Evolutionary conservation across 345 rosid species (phyloP), one percentile per base, ranked within the genome.

Genomic region (Toxicodendron radicans): DNA sequence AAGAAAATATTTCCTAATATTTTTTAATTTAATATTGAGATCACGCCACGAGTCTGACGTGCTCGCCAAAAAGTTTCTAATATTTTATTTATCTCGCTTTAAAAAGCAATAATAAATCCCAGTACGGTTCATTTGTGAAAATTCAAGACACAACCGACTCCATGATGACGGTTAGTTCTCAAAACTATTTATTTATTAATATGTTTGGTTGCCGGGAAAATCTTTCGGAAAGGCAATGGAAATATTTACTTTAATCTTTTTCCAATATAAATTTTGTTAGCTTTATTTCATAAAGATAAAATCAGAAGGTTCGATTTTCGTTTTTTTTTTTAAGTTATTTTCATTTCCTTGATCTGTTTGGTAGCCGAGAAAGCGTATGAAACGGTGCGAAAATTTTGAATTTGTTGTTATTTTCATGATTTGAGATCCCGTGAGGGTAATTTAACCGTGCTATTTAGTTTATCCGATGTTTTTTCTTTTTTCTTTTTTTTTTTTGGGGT

Each of bases 161-260:
- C n/a, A 68, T 52, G 48, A 68, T 52, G 48, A 32, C 38, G 72
- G 72, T 68, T 33, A 33, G 60, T 53, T 11, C 10, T 63, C 11
- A 32, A 1, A 48, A 30, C 7, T n/a, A 13, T 46, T 23, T 2
- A 0, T 17, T 9, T 35, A 7, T 41, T 23, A 11, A 13, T 30
- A 4, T 16, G 38, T 30, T 49, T 66, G 43, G 5, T 49, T 49
- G 10, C 8, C 12, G 66, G 16, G 6, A 61, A 61, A 12, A 5
- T 12, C 3, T 58, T 23, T 58, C 6, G 61, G 61, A 11, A 24
- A 4, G 23, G 43, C 43, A 38, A 38, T 38, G 43, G 8, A 38
- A 38, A 38, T 38, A 1, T 7, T 35, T 35, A 35, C 5, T 35
- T 35, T 35, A 35, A 35, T 35, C 38, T 35, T 35, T 35, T 35